These are phyloP conservation scores for Suillus discolor DNA, from an alignment of 768 basidiomycete species.

Conservation along the genomic window DNA sequence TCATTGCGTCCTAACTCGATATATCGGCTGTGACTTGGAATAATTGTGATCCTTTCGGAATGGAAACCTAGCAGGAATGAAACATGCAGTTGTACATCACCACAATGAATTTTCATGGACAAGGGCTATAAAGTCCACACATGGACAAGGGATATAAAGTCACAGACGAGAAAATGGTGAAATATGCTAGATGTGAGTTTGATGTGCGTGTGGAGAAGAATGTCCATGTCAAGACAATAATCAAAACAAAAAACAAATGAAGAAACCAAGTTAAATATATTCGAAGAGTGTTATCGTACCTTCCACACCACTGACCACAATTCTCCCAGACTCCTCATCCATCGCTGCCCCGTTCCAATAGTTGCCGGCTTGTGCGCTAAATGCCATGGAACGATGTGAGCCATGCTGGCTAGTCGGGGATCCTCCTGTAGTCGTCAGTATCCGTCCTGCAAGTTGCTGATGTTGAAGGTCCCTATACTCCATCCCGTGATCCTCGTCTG, in stretches of 20 bases:
- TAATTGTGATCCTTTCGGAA: too few species aligned
- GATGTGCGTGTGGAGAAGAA: background rate
- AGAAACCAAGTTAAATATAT: slow-evolving; percentile 39
- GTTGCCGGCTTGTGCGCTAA: slow-evolving; percentile 47
- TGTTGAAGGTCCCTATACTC: slow-evolving; percentile 49
- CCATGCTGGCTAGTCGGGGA: background rate
- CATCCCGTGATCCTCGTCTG: slow-evolving; percentile 50
- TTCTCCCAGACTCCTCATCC: slow-evolving; percentile 39
- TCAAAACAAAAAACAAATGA: background rate
- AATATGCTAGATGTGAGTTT: background rate
- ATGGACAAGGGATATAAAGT: background rate
- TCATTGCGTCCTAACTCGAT: slow-evolving; percentile 45
- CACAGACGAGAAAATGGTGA: background rate
- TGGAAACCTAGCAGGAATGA: background rate
- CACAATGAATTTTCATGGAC: background rate
- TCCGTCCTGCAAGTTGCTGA: slow-evolving; percentile 55
- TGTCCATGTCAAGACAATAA: background rate
- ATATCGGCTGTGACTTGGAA: background rate
- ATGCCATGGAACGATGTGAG: slow-evolving; percentile 37
- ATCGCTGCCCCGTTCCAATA: slow-evolving; percentile 48
- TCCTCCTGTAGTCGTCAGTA: slow-evolving; percentile 12
- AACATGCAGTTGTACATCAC: background rate
- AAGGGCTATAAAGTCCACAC: too few species aligned
- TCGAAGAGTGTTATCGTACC: slow-evolving; percentile 55
- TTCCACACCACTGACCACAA: slow-evolving; percentile 37